Evolutionary conservation across 2,329 filamentous ascomycete genomes (phyloP), one percentile per base, ranked within the genome.

Genomic region (Trichoderma koningiopsis): DNA sequence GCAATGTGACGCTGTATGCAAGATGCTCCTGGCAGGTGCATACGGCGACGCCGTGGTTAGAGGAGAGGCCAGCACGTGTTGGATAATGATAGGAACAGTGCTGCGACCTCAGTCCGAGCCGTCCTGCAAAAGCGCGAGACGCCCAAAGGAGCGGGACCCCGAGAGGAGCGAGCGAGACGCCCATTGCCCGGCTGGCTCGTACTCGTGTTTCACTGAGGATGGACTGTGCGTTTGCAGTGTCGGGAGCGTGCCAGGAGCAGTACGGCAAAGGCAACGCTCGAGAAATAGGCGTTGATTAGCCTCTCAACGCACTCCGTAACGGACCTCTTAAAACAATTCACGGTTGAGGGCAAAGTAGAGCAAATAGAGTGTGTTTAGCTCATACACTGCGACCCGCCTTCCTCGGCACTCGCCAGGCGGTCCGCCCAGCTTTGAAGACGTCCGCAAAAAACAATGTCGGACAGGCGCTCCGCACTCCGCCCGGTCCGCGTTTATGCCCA

Each of bases 11-110:
- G 53, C 63, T 66, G 40, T 35, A 24, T 66, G 63, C 63, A 59
- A 66, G 63, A 66, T 66, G 63, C 63, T 66, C 63, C 63, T 66
- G 63, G 63, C 63, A 66, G 63, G 63, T 66, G 63, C 63, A 66
- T 58, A 66, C 63, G 63, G 63, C 63, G 63, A 58, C 63, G 53
- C 63, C 63, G 63, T 66, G 63, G 63, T 66, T 66, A 49, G 63
- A 66, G 63, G 53, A 66, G 63, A 66, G 40, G 63, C 63, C 37
- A 58, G 63, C 63, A 66, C 63, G 63, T 66, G 63, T 66, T 66
- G 27, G 33, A 37, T 22, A 58, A 22, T 66, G 53, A 66, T 66
- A 66, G 63, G 63, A 22, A 66, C 52, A 24, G 27, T 33, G 33
- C 33, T 33, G 33, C 33, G 10, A 57, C 53, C 62, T 57, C 53